Conservation (phyloP, 176 grass and related monocot species). For the Oryza rufipogon region DNA sequence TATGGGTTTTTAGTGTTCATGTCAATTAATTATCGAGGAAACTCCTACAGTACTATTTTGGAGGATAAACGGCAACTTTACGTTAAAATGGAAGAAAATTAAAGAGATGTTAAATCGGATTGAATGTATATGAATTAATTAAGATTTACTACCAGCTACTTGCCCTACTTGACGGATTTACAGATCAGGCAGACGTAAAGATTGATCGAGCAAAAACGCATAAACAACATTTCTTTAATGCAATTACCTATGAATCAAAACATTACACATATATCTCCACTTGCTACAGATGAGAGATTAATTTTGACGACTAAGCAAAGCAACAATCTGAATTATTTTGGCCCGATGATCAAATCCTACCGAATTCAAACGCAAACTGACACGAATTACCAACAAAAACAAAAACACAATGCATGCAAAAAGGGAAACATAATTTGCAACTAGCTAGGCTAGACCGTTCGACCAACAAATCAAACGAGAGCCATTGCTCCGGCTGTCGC, state of each 20-base stretch:
- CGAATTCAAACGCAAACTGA: not conserved
- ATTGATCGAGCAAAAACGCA: not conserved
- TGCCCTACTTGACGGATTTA: not conserved
- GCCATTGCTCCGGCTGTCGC: constrained; percentile 7
- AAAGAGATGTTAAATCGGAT: not conserved
- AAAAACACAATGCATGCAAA: not conserved
- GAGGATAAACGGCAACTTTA: not conserved
- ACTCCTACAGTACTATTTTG: not conserved
- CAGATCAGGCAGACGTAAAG: not conserved
- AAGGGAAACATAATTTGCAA: not conserved
- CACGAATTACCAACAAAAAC: not conserved
- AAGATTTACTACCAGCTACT: not conserved
- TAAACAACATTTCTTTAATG: not conserved
- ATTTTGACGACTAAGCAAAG: not conserved
- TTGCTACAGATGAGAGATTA: not conserved
- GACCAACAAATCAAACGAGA: constrained; percentile 8
- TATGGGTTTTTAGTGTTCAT: not conserved
- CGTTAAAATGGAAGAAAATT: not conserved
- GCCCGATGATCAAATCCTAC: not conserved
- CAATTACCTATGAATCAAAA: not conserved
- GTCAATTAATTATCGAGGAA: not conserved
- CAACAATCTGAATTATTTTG: constrained; percentile 21
- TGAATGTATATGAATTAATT: not conserved
- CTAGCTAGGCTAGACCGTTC: not conserved
- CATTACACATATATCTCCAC: not conserved